Base-by-base conservation (phyloP, 164 flowering plant species). In the Protea cynaroides region DNA sequence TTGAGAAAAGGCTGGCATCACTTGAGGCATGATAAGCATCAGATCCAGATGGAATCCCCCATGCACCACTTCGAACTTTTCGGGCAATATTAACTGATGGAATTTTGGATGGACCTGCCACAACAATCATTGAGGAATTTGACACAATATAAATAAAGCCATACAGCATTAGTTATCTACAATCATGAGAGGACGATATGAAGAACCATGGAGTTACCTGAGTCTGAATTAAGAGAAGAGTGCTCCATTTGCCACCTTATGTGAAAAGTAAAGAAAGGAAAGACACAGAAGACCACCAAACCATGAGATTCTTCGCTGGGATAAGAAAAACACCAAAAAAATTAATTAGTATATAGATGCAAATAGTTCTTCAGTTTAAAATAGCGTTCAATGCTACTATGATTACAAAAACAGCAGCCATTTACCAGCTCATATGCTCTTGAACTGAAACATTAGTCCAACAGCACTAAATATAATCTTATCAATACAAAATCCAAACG, bases 1-100 rank as follows among this genome's bases (percentile, higher is more conserved):
- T 79, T 21, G 97, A 94, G 65, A 94, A 94, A 44, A 94, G 81
- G 70, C 84, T 80, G 24, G 88, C 83, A 76, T 89, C 97, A 69
- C 59, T 82, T 53, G 93, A 79, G 25, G 84, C 80, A 63, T 79
- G 84, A 77, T 74, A 76, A 23, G 71, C 72, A 65, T 70, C 78
- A 68, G 78, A 54, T 62, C 79, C 79, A 34, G 75, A 49, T 50
- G 72, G 76, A 61, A 75, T 72, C 36, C 80, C 80, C 87, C 84
- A 84, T 8, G 81, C 69, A 69, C 74, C 68, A 56, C 56, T 68
- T 63, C 81, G 83, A 43, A 66, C 70, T 64, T 69, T 75, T 58
- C 69, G 74, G 51, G 82, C 66, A 64, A 64, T 58, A 58, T 61
- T 58, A 25, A 40, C 29, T 10, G 58, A 46, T 36, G 83, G 71